Conservation (phyloP, 306 rosid genomes). For the Parietaria judaica region DNA sequence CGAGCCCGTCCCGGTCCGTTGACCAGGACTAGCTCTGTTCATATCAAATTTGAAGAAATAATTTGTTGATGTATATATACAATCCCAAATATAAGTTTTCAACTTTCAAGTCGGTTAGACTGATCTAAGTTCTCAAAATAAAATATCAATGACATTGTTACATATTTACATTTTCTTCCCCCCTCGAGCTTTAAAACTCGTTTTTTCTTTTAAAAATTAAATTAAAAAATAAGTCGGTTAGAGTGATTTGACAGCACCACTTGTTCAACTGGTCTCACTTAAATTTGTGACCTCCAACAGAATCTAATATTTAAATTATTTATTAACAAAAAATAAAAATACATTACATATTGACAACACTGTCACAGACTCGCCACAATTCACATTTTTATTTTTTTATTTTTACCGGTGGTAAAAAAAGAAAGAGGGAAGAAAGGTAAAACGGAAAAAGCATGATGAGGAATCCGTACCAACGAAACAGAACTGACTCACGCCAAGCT, state of each 20-base stretch:
- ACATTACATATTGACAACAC: neutral
- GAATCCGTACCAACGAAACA: slow-evolving; percentile 27
- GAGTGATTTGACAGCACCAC: slow-evolving; percentile 9
- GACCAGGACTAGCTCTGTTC: too few species aligned
- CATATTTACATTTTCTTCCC: too few species aligned
- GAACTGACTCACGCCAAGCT: slow-evolving; percentile 21
- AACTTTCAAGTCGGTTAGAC: slow-evolving; percentile 9
- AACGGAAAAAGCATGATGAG: slow-evolving; percentile 14
- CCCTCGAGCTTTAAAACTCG: too few species aligned
- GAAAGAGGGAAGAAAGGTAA: neutral
- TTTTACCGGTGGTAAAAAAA: neutral
- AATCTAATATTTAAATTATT: neutral
- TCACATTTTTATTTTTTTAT: neutral
- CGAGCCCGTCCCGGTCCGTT: too few species aligned
- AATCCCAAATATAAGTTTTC: neutral
- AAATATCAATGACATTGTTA: too few species aligned
- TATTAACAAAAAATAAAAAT: neutral
- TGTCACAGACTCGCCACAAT: too few species aligned
- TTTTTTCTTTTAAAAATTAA: too few species aligned
- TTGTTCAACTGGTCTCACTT: neutral
- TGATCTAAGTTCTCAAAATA: neutral
- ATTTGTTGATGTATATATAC: neutral
- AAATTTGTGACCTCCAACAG: slow-evolving; percentile 3
- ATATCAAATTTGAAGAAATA: too few species aligned
- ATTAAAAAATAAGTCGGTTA: slow-evolving; percentile 3